These are phyloP conservation scores for Tubosaeta sp. DNA, from an alignment of 768 basidiomycete species.

Conservation along the genomic window DNA sequence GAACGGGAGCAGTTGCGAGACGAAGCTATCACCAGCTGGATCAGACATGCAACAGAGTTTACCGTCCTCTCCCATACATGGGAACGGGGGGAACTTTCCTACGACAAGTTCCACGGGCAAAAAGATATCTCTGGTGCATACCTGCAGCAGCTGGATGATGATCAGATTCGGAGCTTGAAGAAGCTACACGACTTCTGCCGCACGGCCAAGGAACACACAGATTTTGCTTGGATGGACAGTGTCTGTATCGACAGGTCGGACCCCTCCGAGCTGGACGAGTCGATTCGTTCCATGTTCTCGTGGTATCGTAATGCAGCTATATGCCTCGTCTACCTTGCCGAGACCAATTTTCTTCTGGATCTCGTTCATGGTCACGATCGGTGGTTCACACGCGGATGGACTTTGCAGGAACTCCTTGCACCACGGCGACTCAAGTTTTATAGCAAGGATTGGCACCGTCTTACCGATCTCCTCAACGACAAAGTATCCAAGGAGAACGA, in stretches of 20 bases:
- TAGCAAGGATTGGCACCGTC: background rate
- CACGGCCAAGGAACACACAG: background rate
- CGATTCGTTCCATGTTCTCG: conserved; percentile 3
- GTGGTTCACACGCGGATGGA: conserved; percentile 4
- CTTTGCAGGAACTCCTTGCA: conserved; percentile 1
- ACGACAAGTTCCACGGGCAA: background rate
- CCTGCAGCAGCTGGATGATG: background rate
- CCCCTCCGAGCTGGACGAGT: background rate
- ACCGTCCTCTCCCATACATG: background rate
- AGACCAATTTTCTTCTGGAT: background rate
- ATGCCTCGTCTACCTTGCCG: conserved; percentile 1
- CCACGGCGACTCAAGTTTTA: background rate
- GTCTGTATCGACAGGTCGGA: background rate
- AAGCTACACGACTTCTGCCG: background rate
- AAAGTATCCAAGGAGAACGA: background rate
- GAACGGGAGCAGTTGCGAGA: background rate
- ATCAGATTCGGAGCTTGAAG: background rate
- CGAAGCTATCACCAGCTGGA: background rate
- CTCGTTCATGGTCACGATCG: background rate
- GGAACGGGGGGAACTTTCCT: background rate
- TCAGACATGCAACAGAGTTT: background rate
- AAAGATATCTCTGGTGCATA: background rate
- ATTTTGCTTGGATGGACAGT: conserved; percentile 2
- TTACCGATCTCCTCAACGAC: background rate
- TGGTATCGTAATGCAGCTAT: conserved; percentile 1